A percentile compares a stretch with the other conserved stretches of the same genome.
phyloP scores from a whole-genome alignment of 345 rosid species.

The Linum lewisii region DNA sequence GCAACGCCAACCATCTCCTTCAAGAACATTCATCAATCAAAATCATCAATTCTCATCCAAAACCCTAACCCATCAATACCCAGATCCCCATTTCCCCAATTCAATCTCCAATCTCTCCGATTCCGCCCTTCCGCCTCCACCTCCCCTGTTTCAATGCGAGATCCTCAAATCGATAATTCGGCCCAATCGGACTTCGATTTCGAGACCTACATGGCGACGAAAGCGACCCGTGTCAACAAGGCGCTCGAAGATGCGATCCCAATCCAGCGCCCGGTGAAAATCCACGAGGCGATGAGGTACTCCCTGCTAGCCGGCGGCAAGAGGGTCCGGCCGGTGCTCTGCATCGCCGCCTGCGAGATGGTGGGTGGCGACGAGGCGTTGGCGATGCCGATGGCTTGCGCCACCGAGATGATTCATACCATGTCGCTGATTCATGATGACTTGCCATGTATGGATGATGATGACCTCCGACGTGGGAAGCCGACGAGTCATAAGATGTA shows the following conservation, averaged over 20 bases:
- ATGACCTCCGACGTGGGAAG: conserved; percentile 2
- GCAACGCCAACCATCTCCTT: too few relatives aligned
- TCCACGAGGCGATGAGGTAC: conserved; percentile 5
- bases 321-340: conserved; percentile 4
- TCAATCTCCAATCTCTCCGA: neutral
- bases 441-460: neutral
- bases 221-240: neutral
- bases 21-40: too few relatives aligned
- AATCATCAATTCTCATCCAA: neutral
- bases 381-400: conserved; percentile 1
- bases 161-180: neutral
- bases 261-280: neutral
- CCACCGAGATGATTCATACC: conserved; percentile 3
- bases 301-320: conserved; percentile 7
- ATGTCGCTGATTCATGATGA: conserved; percentile 4
- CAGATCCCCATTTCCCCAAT: neutral
- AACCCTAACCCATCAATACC: neutral
- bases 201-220: neutral
- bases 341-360: conserved; percentile 5
- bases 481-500: neutral
- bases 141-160: neutral
- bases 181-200: neutral
- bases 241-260: neutral
- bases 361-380: neutral
- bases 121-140: neutral